Base-by-base conservation (phyloP, 1,284 basidiomycete genomes). In the Takashimella tepidaria region DNA sequence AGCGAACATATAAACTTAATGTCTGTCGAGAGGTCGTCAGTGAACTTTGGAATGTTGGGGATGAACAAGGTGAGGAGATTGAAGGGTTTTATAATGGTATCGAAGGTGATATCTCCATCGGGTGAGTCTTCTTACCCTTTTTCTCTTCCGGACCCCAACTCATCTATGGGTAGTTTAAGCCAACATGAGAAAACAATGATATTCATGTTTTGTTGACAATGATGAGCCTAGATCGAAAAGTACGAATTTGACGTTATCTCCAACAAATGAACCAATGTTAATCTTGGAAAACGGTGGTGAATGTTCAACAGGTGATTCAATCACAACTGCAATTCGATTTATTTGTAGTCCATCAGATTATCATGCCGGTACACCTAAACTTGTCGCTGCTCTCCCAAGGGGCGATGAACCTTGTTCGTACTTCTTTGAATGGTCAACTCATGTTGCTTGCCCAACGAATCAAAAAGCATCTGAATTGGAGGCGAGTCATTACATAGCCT, bases 351-450 rank as follows among this genome's bases (percentile, higher is more conserved):
- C 60, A 41, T 52, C 62, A 23, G 68, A 70, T 40, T 76, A 72
- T 53, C 53, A 61, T 25, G 63, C 69, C 3, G 74, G 73, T 10
- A 66, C 50, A 10, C 74, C 73, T 2, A 53, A 56, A 2, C 64
- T 76, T 16, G 56, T 75, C 3, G 70, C 73, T 4, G 61, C 70
- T 4, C 57, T 76, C 0, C 74, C 74, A 5, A 62, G 68, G 0
- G 62, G 63, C 13, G 54, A 62, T 25, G 56, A 72, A 22, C 61
- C 66, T 23, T 76, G 74, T 53, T 67, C 72, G 45, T 76, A 74
- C 59, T 70, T 69, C 63, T 75, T 76, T 51, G 74, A 76, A 50
- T 76, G 74, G 74, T 59, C 58, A 45, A 74, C 70, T 10, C 74
- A 74, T 51, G 69, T 73, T 24, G 74, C 74, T 4, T 76, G 74